Base-by-base conservation (phyloP, 2,329 filamentous ascomycete species). In the Cercospora beticola region DNA sequence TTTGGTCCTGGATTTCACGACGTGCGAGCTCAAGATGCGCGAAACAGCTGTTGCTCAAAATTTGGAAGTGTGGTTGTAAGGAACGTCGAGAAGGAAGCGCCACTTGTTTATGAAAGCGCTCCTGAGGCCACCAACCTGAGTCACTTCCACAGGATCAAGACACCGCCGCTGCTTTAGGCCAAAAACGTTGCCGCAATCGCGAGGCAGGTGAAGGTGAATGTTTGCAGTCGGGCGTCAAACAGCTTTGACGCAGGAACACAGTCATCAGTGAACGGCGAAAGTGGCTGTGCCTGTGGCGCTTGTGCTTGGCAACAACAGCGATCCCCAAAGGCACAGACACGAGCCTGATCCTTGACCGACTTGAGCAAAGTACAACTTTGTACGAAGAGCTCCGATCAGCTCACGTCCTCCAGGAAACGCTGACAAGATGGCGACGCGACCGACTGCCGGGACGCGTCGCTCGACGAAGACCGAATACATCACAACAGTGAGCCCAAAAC, bases 401-500 rank as follows among this genome's bases (percentile, higher is more conserved):
- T n/a, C 59, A 12, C 6, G 18, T 36, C 1, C n/a, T 26, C 8
- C 57, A 46, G 7, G 7, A 23, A 62, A 18, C n/a, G 28, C 14
- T 43, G 26, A 26, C 66, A 62, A 64, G 18, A 72, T 72, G 71
- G 66, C 71, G 79, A 83, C 83, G 18, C 77, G 83, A 40, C 80
- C 82, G 8, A 73, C 76, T 18, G 77, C 80, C 4, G 73, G 69
- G 16, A 73, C 68, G 56, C 74, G 80, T 75, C 91, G 94, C 78
- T 85, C 89, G 62, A 86, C 87, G 9, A 97, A 93, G 82, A 92
- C 92, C 81, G 94, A 97, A 81, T 98, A 97, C 79, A 97, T 99
- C 71, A 94, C 97, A 82, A 99, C 95, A 64, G 94, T 97, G 86
- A 76, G 18, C 26, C 14, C 30, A 33, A 57, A 46, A 54, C 26